Percentiles rank a stretch among this genome's conserved stretches.
Conservation (phyloP, 352 stramenopile genomes). For the Pythium inflatum region DNA sequence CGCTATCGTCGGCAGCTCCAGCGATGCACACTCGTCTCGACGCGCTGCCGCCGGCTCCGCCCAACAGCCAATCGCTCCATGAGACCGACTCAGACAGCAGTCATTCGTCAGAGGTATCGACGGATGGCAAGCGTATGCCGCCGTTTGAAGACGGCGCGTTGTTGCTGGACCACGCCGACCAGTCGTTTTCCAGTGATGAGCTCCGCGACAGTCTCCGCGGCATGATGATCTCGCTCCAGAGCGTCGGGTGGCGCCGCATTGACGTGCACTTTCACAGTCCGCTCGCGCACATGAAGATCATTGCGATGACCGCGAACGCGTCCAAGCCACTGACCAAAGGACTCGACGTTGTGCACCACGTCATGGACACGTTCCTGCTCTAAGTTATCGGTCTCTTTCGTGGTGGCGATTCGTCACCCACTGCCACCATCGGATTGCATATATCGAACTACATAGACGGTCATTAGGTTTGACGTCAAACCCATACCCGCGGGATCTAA, state of each 20-base stretch:
- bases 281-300: constrained; percentile 80
- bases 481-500: no score
- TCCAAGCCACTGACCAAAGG: constrained; percentile 62
- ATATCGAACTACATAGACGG: no score
- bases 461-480: no score
- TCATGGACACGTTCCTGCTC: constrained; percentile 72
- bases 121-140: constrained; percentile 37
- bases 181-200: constrained; percentile 66
- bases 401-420: no score
- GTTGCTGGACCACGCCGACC: constrained; percentile 67
- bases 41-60: constrained; percentile 3
- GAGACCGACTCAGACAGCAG: constrained; percentile 5
- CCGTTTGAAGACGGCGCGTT: constrained; percentile 61
- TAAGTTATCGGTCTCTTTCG: constrained; percentile 23
- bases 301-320: constrained; percentile 70
- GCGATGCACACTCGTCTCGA: constrained; percentile 9
- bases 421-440: background rate
- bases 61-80: background rate
- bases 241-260: constrained; percentile 70
- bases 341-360: constrained; percentile 75
- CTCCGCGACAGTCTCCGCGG: constrained; percentile 67
- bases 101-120: background rate
- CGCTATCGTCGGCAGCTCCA: background rate
- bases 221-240: constrained; percentile 79
- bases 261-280: constrained; percentile 74